phyloP scores from a whole-genome alignment of 2,329 filamentous ascomycete genomes.

The Fusarium algeriense region DNA sequence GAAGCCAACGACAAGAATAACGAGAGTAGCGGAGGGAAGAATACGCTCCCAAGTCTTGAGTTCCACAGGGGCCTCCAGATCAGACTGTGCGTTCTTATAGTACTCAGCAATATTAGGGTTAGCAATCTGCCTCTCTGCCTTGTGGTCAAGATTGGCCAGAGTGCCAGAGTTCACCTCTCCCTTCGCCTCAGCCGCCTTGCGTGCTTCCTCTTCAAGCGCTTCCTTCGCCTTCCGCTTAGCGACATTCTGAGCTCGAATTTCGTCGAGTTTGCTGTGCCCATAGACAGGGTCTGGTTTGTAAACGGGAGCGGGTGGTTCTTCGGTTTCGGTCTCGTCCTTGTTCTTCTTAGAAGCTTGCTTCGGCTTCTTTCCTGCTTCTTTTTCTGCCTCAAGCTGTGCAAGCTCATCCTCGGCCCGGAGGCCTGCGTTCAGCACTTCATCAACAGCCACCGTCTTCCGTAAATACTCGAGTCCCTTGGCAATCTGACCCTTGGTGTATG shows the following conservation, averaged over 20 bases:
- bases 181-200: slow-evolving; percentile 57
- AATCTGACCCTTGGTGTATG: slow-evolving; percentile 58
- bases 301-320: slow-evolving; percentile 23
- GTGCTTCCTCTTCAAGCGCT: slow-evolving; percentile 57
- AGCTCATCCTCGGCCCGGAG: slow-evolving; percentile 74
- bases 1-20: slow-evolving; percentile 58
- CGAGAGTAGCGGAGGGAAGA: slow-evolving; percentile 65
- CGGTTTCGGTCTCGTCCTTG: slow-evolving; percentile 34
- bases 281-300: slow-evolving; percentile 64
- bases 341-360: slow-evolving; percentile 40
- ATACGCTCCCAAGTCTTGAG: slow-evolving; percentile 65
- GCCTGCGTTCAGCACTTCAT: slow-evolving; percentile 72
- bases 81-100: slow-evolving; percentile 61
- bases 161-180: slow-evolving; percentile 54
- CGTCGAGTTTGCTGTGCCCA: slow-evolving; percentile 68
- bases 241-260: slow-evolving; percentile 66
- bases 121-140: slow-evolving; percentile 54
- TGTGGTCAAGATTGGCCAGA: slow-evolving; percentile 56
- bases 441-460: slow-evolving; percentile 65
- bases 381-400: slow-evolving; percentile 61
- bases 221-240: slow-evolving; percentile 63
- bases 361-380: slow-evolving; percentile 40
- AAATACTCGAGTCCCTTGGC: slow-evolving; percentile 66
- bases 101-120: slow-evolving; percentile 56
- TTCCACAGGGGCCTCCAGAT: slow-evolving; percentile 64